A percentile compares a stretch with the other conserved stretches of the same genome.
Evolutionary conservation across 2,329 filamentous ascomycete genomes (phyloP).

Genomic region (Alternaria burnsii): DNA sequence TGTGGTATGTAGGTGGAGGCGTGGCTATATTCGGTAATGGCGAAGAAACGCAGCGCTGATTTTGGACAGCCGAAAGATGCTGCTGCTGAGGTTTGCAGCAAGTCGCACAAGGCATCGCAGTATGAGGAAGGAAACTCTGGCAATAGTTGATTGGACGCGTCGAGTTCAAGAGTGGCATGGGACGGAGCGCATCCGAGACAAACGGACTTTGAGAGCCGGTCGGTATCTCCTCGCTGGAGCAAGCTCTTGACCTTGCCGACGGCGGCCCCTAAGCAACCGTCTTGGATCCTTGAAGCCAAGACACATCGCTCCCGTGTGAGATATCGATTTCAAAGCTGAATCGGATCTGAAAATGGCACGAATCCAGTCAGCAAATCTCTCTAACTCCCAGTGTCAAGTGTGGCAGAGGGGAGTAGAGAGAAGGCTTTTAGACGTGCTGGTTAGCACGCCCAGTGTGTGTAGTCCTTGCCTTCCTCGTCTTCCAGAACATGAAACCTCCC

Average conservation of each 20-base stretch:
- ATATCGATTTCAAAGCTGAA: constrained; percentile 15
- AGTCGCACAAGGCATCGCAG: neutral
- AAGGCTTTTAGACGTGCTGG: constrained; percentile 32
- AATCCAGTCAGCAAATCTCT: constrained; percentile 12
- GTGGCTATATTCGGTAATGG: neutral
- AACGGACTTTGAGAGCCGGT: neutral
- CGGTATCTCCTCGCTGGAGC: neutral
- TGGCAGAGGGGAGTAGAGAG: neutral
- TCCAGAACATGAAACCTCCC: constrained; percentile 66
- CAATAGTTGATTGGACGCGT: neutral
- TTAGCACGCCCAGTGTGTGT: constrained; percentile 28
- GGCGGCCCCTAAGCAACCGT: constrained; percentile 10
- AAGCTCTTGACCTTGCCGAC: neutral
- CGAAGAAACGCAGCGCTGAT: neutral
- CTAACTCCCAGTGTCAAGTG: neutral
- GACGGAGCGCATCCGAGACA: neutral
- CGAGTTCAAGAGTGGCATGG: neutral
- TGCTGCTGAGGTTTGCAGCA: neutral
- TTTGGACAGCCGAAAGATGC: neutral
- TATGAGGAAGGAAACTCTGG: constrained; percentile 6
- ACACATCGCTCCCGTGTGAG: neutral
- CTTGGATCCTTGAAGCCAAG: neutral
- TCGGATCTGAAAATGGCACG: constrained; percentile 3
- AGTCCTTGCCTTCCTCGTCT: constrained; percentile 41
- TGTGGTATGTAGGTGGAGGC: constrained; percentile 1